phyloP scores from a whole-genome alignment of 2,329 filamentous ascomycete species.

The Stagonosporopsis chrysanthemi region DNA sequence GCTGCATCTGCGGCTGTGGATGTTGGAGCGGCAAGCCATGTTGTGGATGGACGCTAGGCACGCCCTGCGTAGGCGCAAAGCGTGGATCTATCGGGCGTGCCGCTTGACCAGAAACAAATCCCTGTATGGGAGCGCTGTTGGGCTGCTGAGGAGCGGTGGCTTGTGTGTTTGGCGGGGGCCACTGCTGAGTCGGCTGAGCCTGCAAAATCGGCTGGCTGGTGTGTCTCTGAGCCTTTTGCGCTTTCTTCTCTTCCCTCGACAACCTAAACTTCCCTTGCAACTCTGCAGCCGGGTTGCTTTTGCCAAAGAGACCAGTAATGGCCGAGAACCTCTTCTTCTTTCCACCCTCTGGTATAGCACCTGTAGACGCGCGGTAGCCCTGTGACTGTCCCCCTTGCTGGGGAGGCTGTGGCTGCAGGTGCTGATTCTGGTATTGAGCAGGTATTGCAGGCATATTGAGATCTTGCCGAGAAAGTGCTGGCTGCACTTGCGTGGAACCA shows the following conservation, averaged over 20 bases:
- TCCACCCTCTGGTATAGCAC: constrained; percentile 32
- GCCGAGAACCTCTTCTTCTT: constrained; percentile 57
- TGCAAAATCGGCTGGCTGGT: constrained; percentile 21
- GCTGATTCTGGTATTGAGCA: constrained; percentile 32
- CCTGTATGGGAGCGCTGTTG: constrained; percentile 25
- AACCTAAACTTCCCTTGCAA: constrained; percentile 42
- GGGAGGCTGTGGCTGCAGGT: constrained; percentile 9
- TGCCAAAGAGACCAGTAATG: constrained; percentile 54
- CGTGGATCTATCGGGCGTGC: constrained; percentile 28
- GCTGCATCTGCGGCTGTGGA: constrained; percentile 16
- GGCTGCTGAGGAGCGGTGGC: constrained; percentile 26
- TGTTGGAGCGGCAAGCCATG: constrained; percentile 19
- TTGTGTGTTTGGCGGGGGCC: constrained; percentile 30
- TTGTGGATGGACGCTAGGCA: constrained; percentile 18
- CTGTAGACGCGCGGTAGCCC: constrained; percentile 22
- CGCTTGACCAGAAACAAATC: constrained; percentile 22
- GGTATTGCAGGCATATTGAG: constrained; percentile 34
- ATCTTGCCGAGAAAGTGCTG: constrained; percentile 40
- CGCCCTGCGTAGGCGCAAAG: constrained; percentile 19
- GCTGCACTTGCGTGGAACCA: constrained; percentile 39
- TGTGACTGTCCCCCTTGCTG: constrained; percentile 21
- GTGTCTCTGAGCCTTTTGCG: constrained; percentile 41
- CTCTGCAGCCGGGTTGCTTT: constrained; percentile 45
- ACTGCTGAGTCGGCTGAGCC: constrained; percentile 21
- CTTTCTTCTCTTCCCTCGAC: constrained; percentile 49